Evolutionary conservation across 257 asterid species (phyloP).

Genomic region (Thymus mandschuricus): DNA sequence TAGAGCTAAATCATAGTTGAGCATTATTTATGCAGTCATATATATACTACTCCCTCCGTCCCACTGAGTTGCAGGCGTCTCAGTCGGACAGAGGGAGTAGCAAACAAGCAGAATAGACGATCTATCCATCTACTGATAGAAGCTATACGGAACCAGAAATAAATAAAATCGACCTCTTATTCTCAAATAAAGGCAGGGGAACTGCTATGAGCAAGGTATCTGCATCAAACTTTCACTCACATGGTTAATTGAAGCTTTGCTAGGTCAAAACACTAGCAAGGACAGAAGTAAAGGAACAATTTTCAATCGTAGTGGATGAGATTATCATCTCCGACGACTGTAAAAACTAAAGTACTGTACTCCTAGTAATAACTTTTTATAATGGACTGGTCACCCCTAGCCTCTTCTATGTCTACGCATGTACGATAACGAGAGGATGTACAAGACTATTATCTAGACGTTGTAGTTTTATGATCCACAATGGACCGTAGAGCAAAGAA

Average conservation of each 20-base stretch:
- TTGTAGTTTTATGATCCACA: background rate
- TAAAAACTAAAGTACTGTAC: background rate
- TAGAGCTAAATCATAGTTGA: background rate
- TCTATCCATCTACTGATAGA: constrained; percentile 3
- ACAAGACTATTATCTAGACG: background rate
- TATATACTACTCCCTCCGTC: too few species aligned
- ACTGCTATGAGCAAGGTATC: constrained; percentile 6
- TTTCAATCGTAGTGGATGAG: background rate
- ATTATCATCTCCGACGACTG: constrained; percentile 1
- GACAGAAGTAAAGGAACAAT: background rate
- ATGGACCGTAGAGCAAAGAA: background rate
- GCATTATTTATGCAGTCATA: background rate
- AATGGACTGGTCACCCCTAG: background rate
- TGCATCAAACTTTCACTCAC: background rate
- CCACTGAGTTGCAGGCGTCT: too few species aligned
- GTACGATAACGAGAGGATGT: background rate
- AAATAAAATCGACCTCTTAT: background rate
- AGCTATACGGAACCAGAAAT: background rate
- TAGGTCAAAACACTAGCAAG: background rate
- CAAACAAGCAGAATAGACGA: background rate
- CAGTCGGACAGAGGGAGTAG: background rate
- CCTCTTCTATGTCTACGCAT: background rate
- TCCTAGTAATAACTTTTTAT: background rate
- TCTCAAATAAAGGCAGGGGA: background rate
- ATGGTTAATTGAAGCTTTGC: background rate